Conservation (phyloP, 2,329 filamentous ascomycete species). For the Cordyceps javanica region DNA sequence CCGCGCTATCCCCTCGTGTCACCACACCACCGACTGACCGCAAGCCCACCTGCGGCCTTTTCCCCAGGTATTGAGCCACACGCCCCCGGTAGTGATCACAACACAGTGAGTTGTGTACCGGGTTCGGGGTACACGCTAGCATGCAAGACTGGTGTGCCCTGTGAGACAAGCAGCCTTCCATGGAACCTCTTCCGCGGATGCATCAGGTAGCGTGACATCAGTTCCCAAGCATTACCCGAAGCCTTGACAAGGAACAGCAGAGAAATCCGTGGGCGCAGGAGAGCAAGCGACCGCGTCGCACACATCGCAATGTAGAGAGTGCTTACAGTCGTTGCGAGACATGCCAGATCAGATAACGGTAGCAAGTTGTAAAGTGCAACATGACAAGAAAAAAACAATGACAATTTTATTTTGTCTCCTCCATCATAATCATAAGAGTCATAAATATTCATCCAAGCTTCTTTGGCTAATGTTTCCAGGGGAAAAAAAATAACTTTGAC, state of each 20-base stretch:
- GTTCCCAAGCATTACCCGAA: not conserved
- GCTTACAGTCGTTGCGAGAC: not conserved
- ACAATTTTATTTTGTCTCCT: slow-evolving; percentile 7
- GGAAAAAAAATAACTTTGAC: not conserved
- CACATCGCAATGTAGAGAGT: not conserved
- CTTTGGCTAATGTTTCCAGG: not conserved
- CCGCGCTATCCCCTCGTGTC: slow-evolving; percentile 3
- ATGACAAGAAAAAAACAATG: not conserved
- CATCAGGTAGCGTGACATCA: not conserved
- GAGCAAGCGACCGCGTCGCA: not conserved
- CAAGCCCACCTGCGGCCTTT: not conserved
- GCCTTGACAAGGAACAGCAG: not conserved
- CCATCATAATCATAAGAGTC: not conserved
- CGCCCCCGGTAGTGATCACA: not conserved
- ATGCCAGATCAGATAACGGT: not conserved
- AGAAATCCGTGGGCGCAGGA: not conserved
- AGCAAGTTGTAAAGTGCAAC: not conserved
- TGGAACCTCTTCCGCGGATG: not conserved
- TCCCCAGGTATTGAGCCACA: not conserved
- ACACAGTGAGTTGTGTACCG: not conserved
- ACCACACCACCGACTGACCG: not conserved
- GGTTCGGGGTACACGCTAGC: not conserved
- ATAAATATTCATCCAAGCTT: not conserved
- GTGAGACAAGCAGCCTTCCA: slow-evolving; percentile 2
- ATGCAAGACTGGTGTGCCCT: not conserved